Evolutionary conservation across 345 rosid species (phyloP).

Genomic region (Murraya koenigii): DNA sequence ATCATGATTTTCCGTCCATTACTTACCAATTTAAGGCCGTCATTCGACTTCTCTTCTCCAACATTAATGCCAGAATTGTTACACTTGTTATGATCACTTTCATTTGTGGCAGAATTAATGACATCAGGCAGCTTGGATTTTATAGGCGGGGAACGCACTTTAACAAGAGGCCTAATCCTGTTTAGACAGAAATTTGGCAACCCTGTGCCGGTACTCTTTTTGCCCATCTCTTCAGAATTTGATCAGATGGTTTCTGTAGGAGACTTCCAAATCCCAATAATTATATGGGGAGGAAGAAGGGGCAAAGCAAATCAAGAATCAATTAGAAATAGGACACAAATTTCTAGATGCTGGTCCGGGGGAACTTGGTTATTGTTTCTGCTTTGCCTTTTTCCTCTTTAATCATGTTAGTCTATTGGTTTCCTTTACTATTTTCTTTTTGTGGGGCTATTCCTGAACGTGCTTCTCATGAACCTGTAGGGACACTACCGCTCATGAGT

Average conservation of each 20-base stretch:
- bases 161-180: slow-evolving; percentile 72
- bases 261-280: neutral
- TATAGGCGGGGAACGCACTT: slow-evolving; percentile 64
- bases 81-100: slow-evolving; percentile 14
- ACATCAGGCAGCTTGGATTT: slow-evolving; percentile 34
- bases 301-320: slow-evolving; percentile 16
- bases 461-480: slow-evolving; percentile 56
- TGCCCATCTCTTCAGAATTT: slow-evolving; percentile 35
- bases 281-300: slow-evolving; percentile 19
- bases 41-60: slow-evolving; percentile 3
- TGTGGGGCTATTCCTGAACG: slow-evolving; percentile 51
- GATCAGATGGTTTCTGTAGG: neutral
- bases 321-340: slow-evolving; percentile 19
- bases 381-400: slow-evolving; percentile 13
- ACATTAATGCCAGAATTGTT: slow-evolving; percentile 7
- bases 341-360: slow-evolving; percentile 27
- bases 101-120: neutral
- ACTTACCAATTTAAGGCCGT: slow-evolving; percentile 15
- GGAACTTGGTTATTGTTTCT: slow-evolving; percentile 6
- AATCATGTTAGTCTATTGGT: slow-evolving; percentile 24
- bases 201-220: slow-evolving; percentile 38
- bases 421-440: slow-evolving; percentile 5
- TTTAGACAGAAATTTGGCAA: slow-evolving; percentile 70
- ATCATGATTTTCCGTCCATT: slow-evolving; percentile 74
- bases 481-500: slow-evolving; percentile 24